These are phyloP conservation scores for Penicillium roqueforti DNA, from an alignment of 495 filamentous ascomycete genomes.

Conservation along the genomic window DNA sequence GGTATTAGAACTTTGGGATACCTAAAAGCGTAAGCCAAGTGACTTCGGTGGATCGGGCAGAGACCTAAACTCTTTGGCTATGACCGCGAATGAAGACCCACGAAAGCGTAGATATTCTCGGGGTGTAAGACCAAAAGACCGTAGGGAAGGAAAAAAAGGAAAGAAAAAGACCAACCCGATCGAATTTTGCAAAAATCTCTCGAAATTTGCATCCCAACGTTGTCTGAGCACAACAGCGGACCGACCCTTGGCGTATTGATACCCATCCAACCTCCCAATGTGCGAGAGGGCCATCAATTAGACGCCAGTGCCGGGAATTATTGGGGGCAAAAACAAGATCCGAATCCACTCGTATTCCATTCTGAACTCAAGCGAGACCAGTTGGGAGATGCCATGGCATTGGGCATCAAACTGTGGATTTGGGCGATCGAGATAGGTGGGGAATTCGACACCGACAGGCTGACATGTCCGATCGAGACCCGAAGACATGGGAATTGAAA, in stretches of 20 bases:
- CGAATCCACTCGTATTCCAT: constrained; percentile 22
- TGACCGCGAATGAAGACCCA: constrained; percentile 40
- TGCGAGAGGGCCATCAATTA: constrained; percentile 7
- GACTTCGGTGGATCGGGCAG: constrained; percentile 20
- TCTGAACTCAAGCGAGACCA: constrained; percentile 27
- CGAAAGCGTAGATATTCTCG: constrained; percentile 30
- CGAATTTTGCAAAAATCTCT: constrained; percentile 1
- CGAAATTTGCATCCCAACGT: constrained; percentile 11
- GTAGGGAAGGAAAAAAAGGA: constrained; percentile 9
- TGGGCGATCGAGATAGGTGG: constrained; percentile 21
- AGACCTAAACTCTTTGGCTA: constrained; percentile 21
- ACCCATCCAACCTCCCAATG: constrained; percentile 24
- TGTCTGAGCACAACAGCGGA: constrained; percentile 17
- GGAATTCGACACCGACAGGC: constrained; percentile 23
- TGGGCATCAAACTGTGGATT: constrained; percentile 42
- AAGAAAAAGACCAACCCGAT: constrained; percentile 7
- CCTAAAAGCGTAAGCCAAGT: constrained; percentile 16
- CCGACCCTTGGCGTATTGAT: constrained; percentile 30
- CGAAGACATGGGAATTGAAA: constrained; percentile 18
- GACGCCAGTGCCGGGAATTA: constrained; percentile 14
- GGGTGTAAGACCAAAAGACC: constrained; percentile 22
- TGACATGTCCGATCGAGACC: constrained; percentile 38
- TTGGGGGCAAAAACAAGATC: constrained; percentile 16
- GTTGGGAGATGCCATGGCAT: constrained; percentile 33
- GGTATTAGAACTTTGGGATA: constrained; percentile 8